Percentiles rank a stretch among this genome's conserved stretches.
phyloP scores from a whole-genome alignment of 129 eudicot species.

The Artemisia annua region DNA sequence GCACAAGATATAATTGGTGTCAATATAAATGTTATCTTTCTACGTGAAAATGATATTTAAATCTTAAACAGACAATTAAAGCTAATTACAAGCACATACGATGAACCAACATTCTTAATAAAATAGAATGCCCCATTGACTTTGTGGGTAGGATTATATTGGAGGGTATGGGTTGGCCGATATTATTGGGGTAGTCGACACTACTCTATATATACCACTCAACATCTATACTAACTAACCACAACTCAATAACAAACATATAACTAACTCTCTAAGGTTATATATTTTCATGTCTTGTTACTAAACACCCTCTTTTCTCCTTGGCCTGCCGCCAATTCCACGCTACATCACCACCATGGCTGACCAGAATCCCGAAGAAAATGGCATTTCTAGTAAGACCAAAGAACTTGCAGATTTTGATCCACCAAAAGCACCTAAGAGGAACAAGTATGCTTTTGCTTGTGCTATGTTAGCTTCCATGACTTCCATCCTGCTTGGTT shows the following conservation, averaged over 20 bases:
- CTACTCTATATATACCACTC: conserved; percentile 40
- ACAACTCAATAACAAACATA: conserved; percentile 12
- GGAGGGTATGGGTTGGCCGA: conserved; percentile 28
- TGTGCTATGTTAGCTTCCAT: conserved; percentile 63
- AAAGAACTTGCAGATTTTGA: conserved; percentile 37
- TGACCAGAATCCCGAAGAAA: conserved; percentile 23
- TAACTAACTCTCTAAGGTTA: conserved; percentile 1
- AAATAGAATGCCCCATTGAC: no score
- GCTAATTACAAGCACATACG: no score
- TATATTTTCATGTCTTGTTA: conserved; percentile 21
- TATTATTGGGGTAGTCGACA: conserved; percentile 18
- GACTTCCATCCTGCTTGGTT: conserved; percentile 70
- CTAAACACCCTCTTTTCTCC: background rate
- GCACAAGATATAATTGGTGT: no score
- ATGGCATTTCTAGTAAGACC: background rate
- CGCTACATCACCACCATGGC: conserved; percentile 30
- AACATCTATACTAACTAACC: conserved; percentile 18
- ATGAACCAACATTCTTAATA: no score
- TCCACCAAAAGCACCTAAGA: conserved; percentile 47
- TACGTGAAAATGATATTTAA: no score
- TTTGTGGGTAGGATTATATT: conserved; percentile 18
- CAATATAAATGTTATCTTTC: no score
- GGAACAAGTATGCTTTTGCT: conserved; percentile 62
- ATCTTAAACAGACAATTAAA: no score
- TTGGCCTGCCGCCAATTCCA: background rate